Evolutionary conservation across 2,329 filamentous ascomycete species (phyloP).

Genomic region (Fusarium miscanthi): DNA sequence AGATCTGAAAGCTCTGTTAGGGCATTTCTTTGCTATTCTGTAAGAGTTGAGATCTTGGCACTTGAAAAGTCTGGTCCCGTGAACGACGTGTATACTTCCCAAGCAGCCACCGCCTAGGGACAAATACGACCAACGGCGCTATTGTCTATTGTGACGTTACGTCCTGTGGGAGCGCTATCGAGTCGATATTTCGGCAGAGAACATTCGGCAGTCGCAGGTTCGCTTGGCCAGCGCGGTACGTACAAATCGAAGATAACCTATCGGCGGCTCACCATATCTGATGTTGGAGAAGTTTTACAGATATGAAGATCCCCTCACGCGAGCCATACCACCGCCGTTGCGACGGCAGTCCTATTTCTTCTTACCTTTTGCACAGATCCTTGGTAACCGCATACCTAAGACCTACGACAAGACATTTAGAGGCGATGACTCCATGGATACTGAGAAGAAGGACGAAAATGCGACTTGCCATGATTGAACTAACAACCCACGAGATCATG

Average conservation of each 20-base stretch:
- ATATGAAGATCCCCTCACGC: background rate
- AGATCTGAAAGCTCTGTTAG: background rate
- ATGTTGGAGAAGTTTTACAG: background rate
- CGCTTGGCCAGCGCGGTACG: background rate
- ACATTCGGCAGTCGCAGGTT: background rate
- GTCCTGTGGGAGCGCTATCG: background rate
- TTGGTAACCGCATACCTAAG: background rate
- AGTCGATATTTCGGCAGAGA: background rate
- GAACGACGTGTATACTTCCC: background rate
- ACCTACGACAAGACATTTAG: background rate
- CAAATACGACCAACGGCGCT: background rate
- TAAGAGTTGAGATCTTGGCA: background rate
- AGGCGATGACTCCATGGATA: background rate
- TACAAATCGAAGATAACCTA: background rate
- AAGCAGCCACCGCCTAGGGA: background rate
- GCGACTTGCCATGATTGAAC: background rate
- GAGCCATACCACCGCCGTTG: no score
- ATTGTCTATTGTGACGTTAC: background rate
- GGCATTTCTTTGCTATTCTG: fast-evolving
- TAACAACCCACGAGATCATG: background rate
- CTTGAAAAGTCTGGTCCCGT: background rate
- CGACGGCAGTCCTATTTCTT: fast-evolving
- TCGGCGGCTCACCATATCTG: background rate
- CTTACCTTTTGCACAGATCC: background rate
- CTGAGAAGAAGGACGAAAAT: background rate